These are phyloP conservation scores for Hypoxylon crocopeplum DNA, from an alignment of 495 filamentous ascomycete species.

Conservation along the genomic window DNA sequence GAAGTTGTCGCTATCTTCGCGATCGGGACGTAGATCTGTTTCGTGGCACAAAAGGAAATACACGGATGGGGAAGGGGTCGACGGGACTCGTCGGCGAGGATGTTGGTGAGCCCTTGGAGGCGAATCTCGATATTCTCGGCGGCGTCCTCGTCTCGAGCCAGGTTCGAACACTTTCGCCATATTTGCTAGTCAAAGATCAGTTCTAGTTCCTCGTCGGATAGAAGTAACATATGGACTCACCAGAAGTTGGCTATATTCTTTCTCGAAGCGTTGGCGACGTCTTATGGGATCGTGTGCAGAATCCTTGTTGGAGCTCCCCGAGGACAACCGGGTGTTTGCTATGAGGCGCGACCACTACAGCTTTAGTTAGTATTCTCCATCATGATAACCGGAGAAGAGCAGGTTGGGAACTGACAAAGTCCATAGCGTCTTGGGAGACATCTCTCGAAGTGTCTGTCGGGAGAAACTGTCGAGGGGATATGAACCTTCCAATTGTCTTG, in stretches of 20 bases:
- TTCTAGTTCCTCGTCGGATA: not conserved
- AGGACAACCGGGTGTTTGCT: slow-evolving; percentile 74
- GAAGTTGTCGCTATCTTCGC: slow-evolving; percentile 83
- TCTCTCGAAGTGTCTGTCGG: slow-evolving; percentile 9
- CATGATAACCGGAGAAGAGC: not conserved
- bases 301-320: slow-evolving; percentile 63
- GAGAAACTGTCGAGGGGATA: not conserved
- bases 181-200: slow-evolving; percentile 63
- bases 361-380: slow-evolving; percentile 20
- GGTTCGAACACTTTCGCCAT: slow-evolving; percentile 73
- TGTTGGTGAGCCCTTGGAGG: slow-evolving; percentile 70
- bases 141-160: slow-evolving; percentile 59
- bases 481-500: slow-evolving; percentile 1
- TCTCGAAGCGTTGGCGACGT: slow-evolving; percentile 88
- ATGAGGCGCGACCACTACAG: slow-evolving; percentile 86
- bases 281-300: slow-evolving; percentile 78
- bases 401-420: slow-evolving; percentile 42
- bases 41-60: slow-evolving; percentile 79
- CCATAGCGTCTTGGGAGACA: slow-evolving; percentile 43
- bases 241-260: slow-evolving; percentile 82
- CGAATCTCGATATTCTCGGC: slow-evolving; percentile 60
- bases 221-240: slow-evolving; percentile 52
- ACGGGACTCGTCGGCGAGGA: slow-evolving; percentile 88
- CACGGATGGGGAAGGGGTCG: slow-evolving; percentile 88
- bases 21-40: slow-evolving; percentile 85